These are phyloP conservation scores for Stephania cephalantha DNA, from an alignment of 164 flowering plant genomes.

Conservation along the genomic window DNA sequence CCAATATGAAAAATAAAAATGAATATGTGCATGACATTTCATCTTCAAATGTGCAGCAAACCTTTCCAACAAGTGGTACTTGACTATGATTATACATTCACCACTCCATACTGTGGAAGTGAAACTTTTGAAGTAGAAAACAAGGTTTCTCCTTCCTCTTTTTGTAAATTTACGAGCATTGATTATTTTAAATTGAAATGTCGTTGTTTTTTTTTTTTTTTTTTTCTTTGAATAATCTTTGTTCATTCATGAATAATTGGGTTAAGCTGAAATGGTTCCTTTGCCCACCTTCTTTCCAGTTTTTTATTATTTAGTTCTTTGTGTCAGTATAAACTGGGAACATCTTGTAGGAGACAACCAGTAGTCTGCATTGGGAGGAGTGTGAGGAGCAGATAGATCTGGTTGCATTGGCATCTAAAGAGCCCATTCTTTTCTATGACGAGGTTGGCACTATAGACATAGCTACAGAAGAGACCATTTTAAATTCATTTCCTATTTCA, in stretches of 20 bases:
- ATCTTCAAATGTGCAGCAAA: slow-evolving; percentile 57
- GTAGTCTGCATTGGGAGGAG: slow-evolving; percentile 63
- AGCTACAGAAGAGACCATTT: background rate
- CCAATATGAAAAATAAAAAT: slow-evolving; percentile 6
- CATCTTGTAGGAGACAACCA: slow-evolving; percentile 20
- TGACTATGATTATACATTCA: slow-evolving; percentile 96
- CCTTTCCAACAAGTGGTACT: slow-evolving; percentile 78
- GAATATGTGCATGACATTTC: slow-evolving; percentile 10
- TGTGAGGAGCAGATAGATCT: slow-evolving; percentile 67
- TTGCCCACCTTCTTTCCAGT: background rate
- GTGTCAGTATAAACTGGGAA: slow-evolving; percentile 26
- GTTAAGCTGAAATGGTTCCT: background rate
- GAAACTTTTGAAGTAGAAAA: slow-evolving; percentile 41
- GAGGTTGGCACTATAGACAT: slow-evolving; percentile 46
- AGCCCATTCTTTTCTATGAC: slow-evolving; percentile 96
- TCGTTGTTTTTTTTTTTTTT: too few species aligned
- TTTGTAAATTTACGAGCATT: background rate
- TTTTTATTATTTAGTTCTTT: slow-evolving; percentile 6
- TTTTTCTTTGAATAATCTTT: background rate
- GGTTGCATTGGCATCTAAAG: slow-evolving; percentile 68
- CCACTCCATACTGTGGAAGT: slow-evolving; percentile 96
- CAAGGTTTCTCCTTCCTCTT: slow-evolving; percentile 32
- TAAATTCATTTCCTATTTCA: background rate
- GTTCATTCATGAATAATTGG: background rate
- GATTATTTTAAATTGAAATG: background rate